These are phyloP conservation scores for Chytridium lagenaria DNA, from an alignment of 371 early-diverging fungal species.

Conservation along the genomic window DNA sequence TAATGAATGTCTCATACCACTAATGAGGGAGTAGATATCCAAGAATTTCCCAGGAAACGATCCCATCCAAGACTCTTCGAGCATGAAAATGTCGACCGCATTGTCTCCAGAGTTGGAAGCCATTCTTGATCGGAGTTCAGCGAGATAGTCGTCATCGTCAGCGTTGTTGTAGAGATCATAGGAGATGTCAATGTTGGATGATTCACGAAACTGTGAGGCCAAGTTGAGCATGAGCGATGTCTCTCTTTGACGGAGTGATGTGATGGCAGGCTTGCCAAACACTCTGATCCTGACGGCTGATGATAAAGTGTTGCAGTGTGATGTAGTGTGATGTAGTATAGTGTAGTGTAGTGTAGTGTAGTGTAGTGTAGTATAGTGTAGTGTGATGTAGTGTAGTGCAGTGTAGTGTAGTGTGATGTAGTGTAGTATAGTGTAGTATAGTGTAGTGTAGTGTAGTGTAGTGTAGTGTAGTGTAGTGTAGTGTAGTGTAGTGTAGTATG, in stretches of 20 bases:
- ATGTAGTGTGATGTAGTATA: no score
- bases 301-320: no score
- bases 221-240: background rate
- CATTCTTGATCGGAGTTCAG: background rate
- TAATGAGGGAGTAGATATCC: no score
- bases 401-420: no score
- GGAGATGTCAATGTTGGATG: background rate
- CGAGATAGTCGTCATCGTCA: conserved; percentile 8
- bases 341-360: no score
- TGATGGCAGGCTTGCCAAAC: background rate
- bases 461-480: no score
- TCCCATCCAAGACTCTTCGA: conserved; percentile 12
- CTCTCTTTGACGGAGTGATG: background rate
- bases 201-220: background rate
- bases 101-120: background rate
- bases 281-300: background rate
- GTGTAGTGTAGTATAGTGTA: no score
- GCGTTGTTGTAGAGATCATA: background rate
- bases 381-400: no score
- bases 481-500: no score
- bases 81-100: conserved; percentile 19
- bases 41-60: background rate
- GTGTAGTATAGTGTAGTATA: no score
- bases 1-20: no score
- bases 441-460: no score